Evolutionary conservation across 306 rosid species (phyloP).

Genomic region (Lathyrus oleraceus): DNA sequence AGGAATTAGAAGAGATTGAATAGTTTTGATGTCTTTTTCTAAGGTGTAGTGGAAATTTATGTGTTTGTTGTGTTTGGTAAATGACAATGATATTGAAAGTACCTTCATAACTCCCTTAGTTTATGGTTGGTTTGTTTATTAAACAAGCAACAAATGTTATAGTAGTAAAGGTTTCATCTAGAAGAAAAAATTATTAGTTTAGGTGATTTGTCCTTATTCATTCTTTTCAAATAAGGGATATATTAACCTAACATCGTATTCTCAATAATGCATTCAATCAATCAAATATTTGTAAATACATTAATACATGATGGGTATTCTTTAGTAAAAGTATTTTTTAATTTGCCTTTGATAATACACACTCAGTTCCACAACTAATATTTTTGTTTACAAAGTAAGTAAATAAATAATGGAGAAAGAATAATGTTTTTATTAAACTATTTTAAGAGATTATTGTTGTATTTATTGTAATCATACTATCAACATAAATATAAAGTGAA

Average conservation of each 20-base stretch:
- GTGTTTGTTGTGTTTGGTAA: conserved; percentile 59
- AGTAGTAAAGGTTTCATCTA: conserved; percentile 25
- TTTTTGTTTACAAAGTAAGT: too few relatives aligned
- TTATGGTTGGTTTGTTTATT: conserved; percentile 30
- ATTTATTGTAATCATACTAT: too few relatives aligned
- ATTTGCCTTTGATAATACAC: too few relatives aligned
- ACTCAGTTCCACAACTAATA: too few relatives aligned
- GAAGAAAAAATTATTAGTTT: conserved; percentile 1
- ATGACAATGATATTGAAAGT: conserved; percentile 45
- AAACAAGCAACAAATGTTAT: conserved; percentile 14
- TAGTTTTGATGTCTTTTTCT: conserved; percentile 44
- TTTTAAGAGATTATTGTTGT: too few relatives aligned
- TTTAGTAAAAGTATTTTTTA: too few relatives aligned
- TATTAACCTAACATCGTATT: background rate
- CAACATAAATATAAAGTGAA: too few relatives aligned
- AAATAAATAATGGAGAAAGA: too few relatives aligned
- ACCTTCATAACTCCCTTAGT: conserved; percentile 29
- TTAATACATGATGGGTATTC: too few relatives aligned
- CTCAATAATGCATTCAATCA: too few relatives aligned
- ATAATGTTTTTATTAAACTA: too few relatives aligned
- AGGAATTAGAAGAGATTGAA: conserved; percentile 52
- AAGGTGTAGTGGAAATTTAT: conserved; percentile 39
- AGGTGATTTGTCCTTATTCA: conserved; percentile 1
- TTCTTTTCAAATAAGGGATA: background rate
- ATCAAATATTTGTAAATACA: too few relatives aligned